Evolutionary conservation across 2,329 filamentous ascomycete species (phyloP).

Genomic region (Penicillium sp.): DNA sequence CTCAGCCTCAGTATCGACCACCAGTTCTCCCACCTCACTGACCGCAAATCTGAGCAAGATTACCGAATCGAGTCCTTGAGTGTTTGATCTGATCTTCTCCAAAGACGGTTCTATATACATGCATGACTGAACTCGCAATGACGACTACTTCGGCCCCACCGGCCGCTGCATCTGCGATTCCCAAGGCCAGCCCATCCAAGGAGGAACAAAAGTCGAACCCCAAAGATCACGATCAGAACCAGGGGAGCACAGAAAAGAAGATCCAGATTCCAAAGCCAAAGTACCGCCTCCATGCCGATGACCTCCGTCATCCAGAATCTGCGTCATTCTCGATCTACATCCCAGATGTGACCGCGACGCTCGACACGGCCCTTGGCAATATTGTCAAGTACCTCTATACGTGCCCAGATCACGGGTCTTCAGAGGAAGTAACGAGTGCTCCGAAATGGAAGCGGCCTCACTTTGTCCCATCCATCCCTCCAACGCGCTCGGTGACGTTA

Average conservation of each 20-base stretch:
- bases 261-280: slow-evolving; percentile 37
- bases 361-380: slow-evolving; percentile 67
- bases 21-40: background rate
- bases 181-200: slow-evolving; percentile 13
- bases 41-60: background rate
- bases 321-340: slow-evolving; percentile 70
- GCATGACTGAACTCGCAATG: slow-evolving; percentile 17
- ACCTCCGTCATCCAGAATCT: slow-evolving; percentile 40
- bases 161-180: slow-evolving; percentile 25
- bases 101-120: background rate
- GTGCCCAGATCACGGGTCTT: slow-evolving; percentile 2
- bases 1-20: slow-evolving; percentile 7
- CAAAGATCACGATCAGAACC: slow-evolving; percentile 5
- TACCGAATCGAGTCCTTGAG: background rate
- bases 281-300: slow-evolving; percentile 43
- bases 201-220: slow-evolving; percentile 6
- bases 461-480: slow-evolving; percentile 54
- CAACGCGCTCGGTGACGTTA: slow-evolving; percentile 85
- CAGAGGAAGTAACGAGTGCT: slow-evolving; percentile 16
- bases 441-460: slow-evolving; percentile 15
- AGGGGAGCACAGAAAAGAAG: slow-evolving; percentile 16
- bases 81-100: background rate
- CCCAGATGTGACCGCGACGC: slow-evolving; percentile 63
- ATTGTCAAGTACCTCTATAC: slow-evolving; percentile 77
- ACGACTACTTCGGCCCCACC: slow-evolving; percentile 18